These are phyloP conservation scores for Taphrina populina DNA, from an alignment of 1,139 yeast species.

Conservation along the genomic window DNA sequence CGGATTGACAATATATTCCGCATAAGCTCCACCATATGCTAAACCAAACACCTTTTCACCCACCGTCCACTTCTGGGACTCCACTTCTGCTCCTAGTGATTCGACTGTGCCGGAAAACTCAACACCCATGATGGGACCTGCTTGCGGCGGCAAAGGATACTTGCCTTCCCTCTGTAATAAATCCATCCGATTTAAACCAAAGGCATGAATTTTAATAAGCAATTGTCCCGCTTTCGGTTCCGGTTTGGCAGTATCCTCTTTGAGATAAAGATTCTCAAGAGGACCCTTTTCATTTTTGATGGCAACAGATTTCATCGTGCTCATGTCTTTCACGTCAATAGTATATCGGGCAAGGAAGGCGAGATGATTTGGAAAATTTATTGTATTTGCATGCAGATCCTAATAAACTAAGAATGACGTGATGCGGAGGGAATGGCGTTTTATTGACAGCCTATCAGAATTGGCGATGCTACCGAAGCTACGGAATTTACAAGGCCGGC, in stretches of 20 bases:
- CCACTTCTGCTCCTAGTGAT: slow-evolving; percentile 37
- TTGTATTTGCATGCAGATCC: too few species aligned
- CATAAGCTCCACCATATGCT: slow-evolving; percentile 47
- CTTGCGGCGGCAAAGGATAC: slow-evolving; percentile 44
- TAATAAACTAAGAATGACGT: too few species aligned
- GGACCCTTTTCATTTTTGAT: slow-evolving; percentile 42
- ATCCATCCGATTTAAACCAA: slow-evolving; percentile 47
- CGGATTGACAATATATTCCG: slow-evolving; percentile 45
- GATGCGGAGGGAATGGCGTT: too few species aligned
- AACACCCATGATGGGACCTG: slow-evolving; percentile 44
- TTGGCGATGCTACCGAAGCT: too few species aligned
- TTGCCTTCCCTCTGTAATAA: slow-evolving; percentile 42
- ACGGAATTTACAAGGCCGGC: too few species aligned
- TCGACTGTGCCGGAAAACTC: slow-evolving; percentile 46
- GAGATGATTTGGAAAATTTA: too few species aligned
- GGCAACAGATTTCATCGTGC: slow-evolving; percentile 42
- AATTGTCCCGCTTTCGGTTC: slow-evolving; percentile 40
- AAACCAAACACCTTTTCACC: slow-evolving; percentile 48
- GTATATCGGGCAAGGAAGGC: too few species aligned
- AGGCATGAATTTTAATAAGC: slow-evolving; percentile 43
- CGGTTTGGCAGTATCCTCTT: slow-evolving; percentile 40
- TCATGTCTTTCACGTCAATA: background rate
- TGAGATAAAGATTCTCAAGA: slow-evolving; percentile 42
- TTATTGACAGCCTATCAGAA: too few species aligned
- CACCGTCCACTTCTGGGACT: slow-evolving; percentile 39